Conservation (phyloP, 192 early-diverging fungal species). For the Entomortierella beljakovae region DNA sequence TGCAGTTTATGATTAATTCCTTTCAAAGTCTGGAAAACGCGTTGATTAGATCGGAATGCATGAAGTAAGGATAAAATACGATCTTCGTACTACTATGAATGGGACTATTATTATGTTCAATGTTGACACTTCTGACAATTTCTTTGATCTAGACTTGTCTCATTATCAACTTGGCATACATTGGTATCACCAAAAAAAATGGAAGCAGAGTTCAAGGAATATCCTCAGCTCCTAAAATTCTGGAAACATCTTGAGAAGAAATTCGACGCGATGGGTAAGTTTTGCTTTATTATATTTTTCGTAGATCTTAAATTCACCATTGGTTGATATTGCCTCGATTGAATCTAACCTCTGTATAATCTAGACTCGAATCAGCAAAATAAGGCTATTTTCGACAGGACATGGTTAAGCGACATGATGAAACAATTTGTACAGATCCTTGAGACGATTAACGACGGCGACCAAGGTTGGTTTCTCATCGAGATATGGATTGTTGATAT, state of each 20-base stretch:
- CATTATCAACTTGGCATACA: constrained; percentile 81
- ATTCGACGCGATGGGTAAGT: constrained; percentile 59
- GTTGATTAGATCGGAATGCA: constrained; percentile 79
- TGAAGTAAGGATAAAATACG: constrained; percentile 69
- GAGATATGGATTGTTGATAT: no score
- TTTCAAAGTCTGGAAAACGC: constrained; percentile 88
- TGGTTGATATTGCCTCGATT: not conserved
- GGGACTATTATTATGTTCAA: no score
- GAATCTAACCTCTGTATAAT: not conserved
- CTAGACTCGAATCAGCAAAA: constrained; percentile 61
- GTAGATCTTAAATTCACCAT: not conserved
- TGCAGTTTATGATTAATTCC: constrained; percentile 84
- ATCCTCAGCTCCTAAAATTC: constrained; percentile 71
- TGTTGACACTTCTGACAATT: no score
- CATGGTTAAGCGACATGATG: constrained; percentile 77
- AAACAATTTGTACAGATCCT: constrained; percentile 72
- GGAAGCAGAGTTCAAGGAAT: constrained; percentile 70
- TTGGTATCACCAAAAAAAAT: constrained; percentile 60
- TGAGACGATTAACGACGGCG: constrained; percentile 62
- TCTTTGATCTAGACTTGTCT: constrained; percentile 73
- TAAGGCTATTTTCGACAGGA: constrained; percentile 65
- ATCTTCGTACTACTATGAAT: no score
- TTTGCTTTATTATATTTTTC: not conserved
- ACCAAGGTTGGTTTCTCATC: constrained; percentile 52
- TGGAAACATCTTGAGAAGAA: constrained; percentile 75